Evolutionary conservation across 176 grass and related monocot genomes (phyloP).

Genomic region (Carex scoparia): DNA sequence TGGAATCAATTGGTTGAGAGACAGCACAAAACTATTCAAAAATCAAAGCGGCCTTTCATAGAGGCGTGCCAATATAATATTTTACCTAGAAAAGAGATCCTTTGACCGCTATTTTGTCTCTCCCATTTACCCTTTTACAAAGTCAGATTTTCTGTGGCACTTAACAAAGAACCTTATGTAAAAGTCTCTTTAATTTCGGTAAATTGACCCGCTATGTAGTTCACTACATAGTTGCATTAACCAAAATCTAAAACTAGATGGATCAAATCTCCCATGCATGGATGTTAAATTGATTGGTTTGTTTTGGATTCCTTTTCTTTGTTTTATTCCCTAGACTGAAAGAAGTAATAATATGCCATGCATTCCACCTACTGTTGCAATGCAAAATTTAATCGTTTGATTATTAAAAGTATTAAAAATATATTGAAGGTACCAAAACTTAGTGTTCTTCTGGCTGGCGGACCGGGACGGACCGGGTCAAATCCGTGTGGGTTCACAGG

Average conservation of each 20-base stretch:
- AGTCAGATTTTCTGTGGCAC: not conserved
- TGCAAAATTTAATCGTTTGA: not conserved
- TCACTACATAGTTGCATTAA: not conserved
- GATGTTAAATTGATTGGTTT: slow-evolving; percentile 7
- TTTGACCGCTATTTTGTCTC: slow-evolving; percentile 29
- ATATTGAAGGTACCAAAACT: not conserved
- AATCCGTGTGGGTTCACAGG: no score
- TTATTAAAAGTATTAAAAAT: not conserved
- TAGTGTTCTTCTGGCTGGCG: no score
- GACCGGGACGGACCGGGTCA: no score
- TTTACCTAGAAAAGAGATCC: slow-evolving; percentile 13
- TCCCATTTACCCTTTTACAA: not conserved
- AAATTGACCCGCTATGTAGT: not conserved
- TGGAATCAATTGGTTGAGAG: slow-evolving; percentile 1
- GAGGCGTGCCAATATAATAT: slow-evolving; percentile 22
- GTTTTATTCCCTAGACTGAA: not conserved
- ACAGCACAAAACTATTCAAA: slow-evolving; percentile 12
- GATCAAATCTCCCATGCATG: slow-evolving; percentile 10
- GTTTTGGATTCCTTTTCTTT: not conserved
- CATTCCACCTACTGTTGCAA: not conserved
- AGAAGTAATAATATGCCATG: not conserved
- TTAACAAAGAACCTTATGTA: not conserved
- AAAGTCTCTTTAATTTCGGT: no score
- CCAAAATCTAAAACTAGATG: not conserved
- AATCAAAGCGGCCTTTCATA: slow-evolving; percentile 16